Base-by-base conservation (phyloP, 805 yeast species). In the Nakazawaea holstii region DNA sequence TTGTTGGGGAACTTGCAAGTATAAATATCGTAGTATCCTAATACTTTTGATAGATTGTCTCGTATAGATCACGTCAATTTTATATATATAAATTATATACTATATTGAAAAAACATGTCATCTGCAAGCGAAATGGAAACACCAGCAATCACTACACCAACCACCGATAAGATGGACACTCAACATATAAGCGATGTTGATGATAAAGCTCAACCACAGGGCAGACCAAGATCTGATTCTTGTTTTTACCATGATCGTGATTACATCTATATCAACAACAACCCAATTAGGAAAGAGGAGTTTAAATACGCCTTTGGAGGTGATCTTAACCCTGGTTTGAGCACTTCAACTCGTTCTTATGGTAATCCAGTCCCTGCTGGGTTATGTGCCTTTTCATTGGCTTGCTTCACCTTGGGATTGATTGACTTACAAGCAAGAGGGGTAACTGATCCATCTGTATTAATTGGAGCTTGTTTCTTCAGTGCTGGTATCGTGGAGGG, bases 291-390 rank as follows among this genome's bases (percentile, higher is more conserved):
- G 48, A 72, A 77, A 46, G 69, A 69, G 28, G 90, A 84, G 48
- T 73, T 84, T 52, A 61, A 79, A 53, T 68, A 69, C 31, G 89
- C 87, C 2, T 81, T 82, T 57, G 87, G 84, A 13, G 87, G 86
- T 56, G 68, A 69, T 8, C 63, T 74, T 48, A 70, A 71, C 43
- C 69, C 77, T 5, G 73, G 79, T 44, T 57, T 65, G 33, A 37
- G 48, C 7, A 56, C 64, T 7, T 61, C 66, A 0, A 53, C 55
- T 42, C 51, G 57, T 31, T 56, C 57, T 20, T 61, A 57, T 45
- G 74, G 68, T 13, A 74, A 74, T 54, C 79, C 82, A 1, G 76
- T 80, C 9, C 80, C 82, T 1, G 66, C 78, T 14, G 83, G 83
- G 4, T 65, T 78, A 31, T 69, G 69, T 9, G 75, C 79, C 0